phyloP scores from a whole-genome alignment of 2,329 filamentous ascomycete genomes.

The Albophoma yamanashiensis region DNA sequence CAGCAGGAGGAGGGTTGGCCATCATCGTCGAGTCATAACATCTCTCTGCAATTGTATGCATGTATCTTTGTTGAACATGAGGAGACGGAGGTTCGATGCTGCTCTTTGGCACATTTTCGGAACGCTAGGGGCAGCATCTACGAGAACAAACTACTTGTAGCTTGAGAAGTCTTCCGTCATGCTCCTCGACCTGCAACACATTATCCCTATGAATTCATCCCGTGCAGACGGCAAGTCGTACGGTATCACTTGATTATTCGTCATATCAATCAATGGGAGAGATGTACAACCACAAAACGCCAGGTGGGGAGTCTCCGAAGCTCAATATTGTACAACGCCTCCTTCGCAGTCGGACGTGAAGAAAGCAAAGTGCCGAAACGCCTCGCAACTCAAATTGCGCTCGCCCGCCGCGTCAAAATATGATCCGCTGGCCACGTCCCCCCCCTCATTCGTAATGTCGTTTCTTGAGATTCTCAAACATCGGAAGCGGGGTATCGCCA shows the following conservation, averaged over 20 bases:
- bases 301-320: neutral
- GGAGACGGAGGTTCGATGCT: neutral
- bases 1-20: neutral
- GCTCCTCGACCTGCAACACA: neutral
- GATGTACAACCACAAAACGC: neutral
- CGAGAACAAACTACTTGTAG: neutral
- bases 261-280: neutral
- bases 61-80: neutral
- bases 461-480: constrained; percentile 21
- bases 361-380: neutral
- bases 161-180: neutral
- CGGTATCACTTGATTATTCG: neutral
- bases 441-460: constrained; percentile 2
- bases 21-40: neutral
- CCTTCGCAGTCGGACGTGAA: neutral
- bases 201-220: neutral
- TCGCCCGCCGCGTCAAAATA: neutral
- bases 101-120: neutral
- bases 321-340: neutral
- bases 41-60: neutral
- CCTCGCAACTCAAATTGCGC: neutral
- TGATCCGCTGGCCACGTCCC: neutral
- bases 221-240: no score
- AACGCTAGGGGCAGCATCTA: no score
- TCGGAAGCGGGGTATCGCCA: constrained; percentile 20